Base-by-base conservation (phyloP, 805 yeast species). In the Spathaspora sp. region DNA sequence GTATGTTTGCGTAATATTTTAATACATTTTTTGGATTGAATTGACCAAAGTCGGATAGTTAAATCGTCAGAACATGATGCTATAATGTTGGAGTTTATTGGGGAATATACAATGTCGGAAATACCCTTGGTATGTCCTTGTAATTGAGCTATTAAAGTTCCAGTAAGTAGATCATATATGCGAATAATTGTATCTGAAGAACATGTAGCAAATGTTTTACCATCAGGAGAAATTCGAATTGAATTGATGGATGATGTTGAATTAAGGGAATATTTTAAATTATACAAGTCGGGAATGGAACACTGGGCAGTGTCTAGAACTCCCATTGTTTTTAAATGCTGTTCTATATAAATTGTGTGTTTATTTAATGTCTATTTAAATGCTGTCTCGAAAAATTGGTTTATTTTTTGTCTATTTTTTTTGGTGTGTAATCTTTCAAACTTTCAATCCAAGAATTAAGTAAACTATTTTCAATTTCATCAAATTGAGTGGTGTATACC, bases 51-150 rank as follows among this genome's bases (percentile, higher is more conserved):
- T 40, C 91, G 75, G 7, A 91, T 77, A 0, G 96, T 84, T 54
- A 83, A 74, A 66, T 93, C 99, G 64, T 93, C 97, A 0, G 96
- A 86, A 1, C 87, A 94, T 0, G 96, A 81, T 1, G 96, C 97
- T 6, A 93, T 54, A 47, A 86, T 81, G 48, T 75, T 72, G 11
- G 87, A 78, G 63, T 87, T 85, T 42, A 71, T 64, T 1, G 93
- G 92, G 1, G 92, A 81, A 83, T 91, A 93, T 38, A 81, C 79
- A 0, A 94, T 59, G 54, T 86, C 91, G 12, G 92, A 86, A 2
- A 93, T 74, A 1, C 96, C 94, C 26, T 68, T 75, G 1, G 80
- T 65, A 63, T 93, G 96, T 1, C 91, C 92, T 9, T 54, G 52
- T 40, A 79, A 58, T 12, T 71, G 63, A 26, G 72, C 57, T 9